Conservation (phyloP, 1,284 basidiomycete species). For the Psilocybe mexicana region DNA sequence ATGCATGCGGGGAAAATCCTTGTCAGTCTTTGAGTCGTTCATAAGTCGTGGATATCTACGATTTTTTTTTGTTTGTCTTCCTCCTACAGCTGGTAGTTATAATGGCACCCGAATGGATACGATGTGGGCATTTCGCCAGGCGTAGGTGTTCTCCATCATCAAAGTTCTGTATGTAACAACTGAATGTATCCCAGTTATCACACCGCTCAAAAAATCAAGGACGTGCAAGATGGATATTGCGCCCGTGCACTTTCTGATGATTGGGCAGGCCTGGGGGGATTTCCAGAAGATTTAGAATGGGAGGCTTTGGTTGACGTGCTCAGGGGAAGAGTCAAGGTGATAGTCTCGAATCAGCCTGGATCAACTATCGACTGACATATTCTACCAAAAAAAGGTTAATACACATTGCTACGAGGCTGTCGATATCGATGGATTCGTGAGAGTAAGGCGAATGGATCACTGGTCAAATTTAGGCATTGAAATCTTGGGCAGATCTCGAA, state of each 20-base stretch:
- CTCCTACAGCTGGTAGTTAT: conserved; percentile 39
- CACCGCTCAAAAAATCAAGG: conserved; percentile 68
- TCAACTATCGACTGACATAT: too few relatives aligned
- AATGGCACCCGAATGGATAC: conserved; percentile 57
- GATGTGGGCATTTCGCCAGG: conserved; percentile 57
- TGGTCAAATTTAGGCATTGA: neutral
- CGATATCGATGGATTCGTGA: conserved; percentile 72
- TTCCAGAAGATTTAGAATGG: conserved; percentile 79
- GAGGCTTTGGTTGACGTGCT: conserved; percentile 83
- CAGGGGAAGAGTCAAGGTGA: conserved; percentile 72
- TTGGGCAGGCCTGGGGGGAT: conserved; percentile 60
- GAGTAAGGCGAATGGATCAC: conserved; percentile 42
- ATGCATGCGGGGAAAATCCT: conserved; percentile 58
- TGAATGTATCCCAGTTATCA: conserved; percentile 50
- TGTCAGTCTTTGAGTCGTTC: conserved; percentile 25
- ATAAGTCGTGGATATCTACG: neutral
- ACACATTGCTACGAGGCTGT: conserved; percentile 79
- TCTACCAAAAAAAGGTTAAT: conserved; percentile 40
- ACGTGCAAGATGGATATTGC: conserved; percentile 74
- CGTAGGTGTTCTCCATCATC: conserved; percentile 30
- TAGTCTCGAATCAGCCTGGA: conserved; percentile 1
- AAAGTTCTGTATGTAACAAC: neutral
- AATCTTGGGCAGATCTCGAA: conserved; percentile 52
- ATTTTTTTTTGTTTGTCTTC: neutral
- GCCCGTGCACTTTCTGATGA: conserved; percentile 49